A percentile compares a stretch with the other conserved stretches of the same genome.
phyloP scores from a whole-genome alignment of 345 rosid species.

The Populus pruinosa region DNA sequence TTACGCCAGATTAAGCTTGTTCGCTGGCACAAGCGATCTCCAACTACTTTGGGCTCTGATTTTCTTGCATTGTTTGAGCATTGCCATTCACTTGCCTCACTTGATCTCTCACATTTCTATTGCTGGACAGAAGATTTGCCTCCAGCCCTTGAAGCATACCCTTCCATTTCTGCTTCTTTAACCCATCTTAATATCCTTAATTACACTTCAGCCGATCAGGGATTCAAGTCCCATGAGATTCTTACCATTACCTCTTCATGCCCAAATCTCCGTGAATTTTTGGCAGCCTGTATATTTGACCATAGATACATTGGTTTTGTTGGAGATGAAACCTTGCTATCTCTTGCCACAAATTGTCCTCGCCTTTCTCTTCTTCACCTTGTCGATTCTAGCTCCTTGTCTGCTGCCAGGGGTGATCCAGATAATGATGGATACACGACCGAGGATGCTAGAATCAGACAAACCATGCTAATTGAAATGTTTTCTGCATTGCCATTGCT shows the following conservation, averaged over 20 bases:
- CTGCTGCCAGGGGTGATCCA: slow-evolving; percentile 39
- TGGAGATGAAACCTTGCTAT: slow-evolving; percentile 66
- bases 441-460: slow-evolving; percentile 62
- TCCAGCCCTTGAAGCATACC: slow-evolving; percentile 54
- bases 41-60: slow-evolving; percentile 51
- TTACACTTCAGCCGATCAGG: slow-evolving; percentile 35
- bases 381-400: slow-evolving; percentile 50
- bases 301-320: slow-evolving; percentile 68
- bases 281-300: slow-evolving; percentile 75
- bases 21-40: slow-evolving; percentile 79
- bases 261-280: slow-evolving; percentile 50
- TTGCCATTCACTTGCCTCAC: slow-evolving; percentile 38
- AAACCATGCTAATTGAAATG: slow-evolving; percentile 37
- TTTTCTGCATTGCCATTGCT: slow-evolving; percentile 48
- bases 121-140: slow-evolving; percentile 94
- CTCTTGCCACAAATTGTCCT: slow-evolving; percentile 61
- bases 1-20: slow-evolving; percentile 57
- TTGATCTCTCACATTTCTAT: slow-evolving; percentile 78
- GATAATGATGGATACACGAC: slow-evolving; percentile 40
- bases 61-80: slow-evolving; percentile 49
- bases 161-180: slow-evolving; percentile 54
- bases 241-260: slow-evolving; percentile 54
- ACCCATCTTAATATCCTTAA: neutral
- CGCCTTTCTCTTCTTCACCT: slow-evolving; percentile 56
- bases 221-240: slow-evolving; percentile 72